These are phyloP conservation scores for Coemansia sp. DNA, from an alignment of 192 early-diverging fungal species.

Conservation along the genomic window DNA sequence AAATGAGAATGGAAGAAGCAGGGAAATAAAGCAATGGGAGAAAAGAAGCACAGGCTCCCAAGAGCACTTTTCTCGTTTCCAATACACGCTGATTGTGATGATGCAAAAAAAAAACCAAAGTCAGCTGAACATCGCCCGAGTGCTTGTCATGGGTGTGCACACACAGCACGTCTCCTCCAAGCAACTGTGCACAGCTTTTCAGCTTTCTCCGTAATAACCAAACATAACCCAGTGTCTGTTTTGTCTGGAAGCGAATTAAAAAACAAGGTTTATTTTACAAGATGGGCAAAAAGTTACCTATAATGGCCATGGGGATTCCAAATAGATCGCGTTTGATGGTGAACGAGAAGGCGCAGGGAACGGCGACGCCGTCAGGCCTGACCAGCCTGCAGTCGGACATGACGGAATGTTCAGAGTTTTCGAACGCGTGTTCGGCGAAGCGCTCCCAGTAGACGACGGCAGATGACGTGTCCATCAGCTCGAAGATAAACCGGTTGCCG, in stretches of 20 bases:
- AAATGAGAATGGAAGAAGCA: neutral
- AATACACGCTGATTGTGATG: neutral
- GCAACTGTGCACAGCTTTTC: no score
- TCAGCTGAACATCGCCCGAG: neutral
- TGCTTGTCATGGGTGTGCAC: no score
- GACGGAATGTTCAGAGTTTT: constrained; percentile 85
- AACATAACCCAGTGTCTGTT: neutral
- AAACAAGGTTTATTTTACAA: constrained; percentile 21
- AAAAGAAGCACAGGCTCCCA: no score
- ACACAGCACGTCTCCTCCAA: no score
- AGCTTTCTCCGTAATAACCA: neutral
- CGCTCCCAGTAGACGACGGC: constrained; percentile 96
- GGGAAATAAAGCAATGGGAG: constrained; percentile 1
- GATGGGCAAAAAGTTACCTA: constrained; percentile 67
- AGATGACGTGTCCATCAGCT: constrained; percentile 91
- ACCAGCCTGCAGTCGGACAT: constrained; percentile 87
- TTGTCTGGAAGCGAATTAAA: neutral
- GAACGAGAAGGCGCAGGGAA: constrained; percentile 94
- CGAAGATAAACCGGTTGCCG: constrained; percentile 47
- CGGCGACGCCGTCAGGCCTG: constrained; percentile 65
- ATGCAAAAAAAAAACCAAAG: neutral
- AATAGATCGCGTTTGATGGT: constrained; percentile 97
- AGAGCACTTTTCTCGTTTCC: neutral
- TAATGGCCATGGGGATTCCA: constrained; percentile 86
- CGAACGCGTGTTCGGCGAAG: constrained; percentile 89